Base-by-base conservation (phyloP, 2,329 filamentous ascomycete species). In the Calycina herbarum region DNA sequence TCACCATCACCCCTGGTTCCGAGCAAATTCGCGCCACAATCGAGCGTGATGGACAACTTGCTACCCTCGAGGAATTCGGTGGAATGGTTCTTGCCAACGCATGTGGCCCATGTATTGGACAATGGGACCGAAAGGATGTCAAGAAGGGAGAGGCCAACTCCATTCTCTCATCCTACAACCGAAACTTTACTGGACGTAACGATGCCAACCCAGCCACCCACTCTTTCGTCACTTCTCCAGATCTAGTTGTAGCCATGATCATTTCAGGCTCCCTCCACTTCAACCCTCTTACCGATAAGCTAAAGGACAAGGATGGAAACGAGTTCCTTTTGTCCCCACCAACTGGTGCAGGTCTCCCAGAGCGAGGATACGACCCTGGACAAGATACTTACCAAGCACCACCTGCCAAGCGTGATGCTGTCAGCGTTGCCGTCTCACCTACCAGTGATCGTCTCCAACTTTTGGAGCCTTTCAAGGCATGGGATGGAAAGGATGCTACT, bases 81-180 rank as follows among this genome's bases (percentile, higher is more conserved):
- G 95, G 94, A 76, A 88, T 96, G 76, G 92, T 98, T 70, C 86
- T 99, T 61, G 94, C 94, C 75, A 98, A 98, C 79, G 94, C 95
- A 70, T 98, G 95, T 78, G 94, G 91, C 48, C 73, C 91, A 73
- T 94, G 91, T 82, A 94, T 96, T 78, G 93, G 92, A 66, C 94
- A 98, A 81, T 98, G 95, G 95, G 93, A 97, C 77, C 91, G 95
- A 73, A 85, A 83, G 71, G 94, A 98, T 74, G 93, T 97, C 64
- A 91, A 94, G 86, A 97, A 98, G 88, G 94, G 94, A 72, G 89
- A 92, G 74, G 84, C 93, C 76, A 99, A 99, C 89, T 96, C 93
- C 6, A 99, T 99, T 79, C 85, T 99, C 78, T 97, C 94, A 58
- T 98, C 95, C 33, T 99, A 97, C 89, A 99, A 99, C 90, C 93